phyloP scores from a whole-genome alignment of 495 filamentous ascomycete genomes.

The Chaetomium tenue region DNA sequence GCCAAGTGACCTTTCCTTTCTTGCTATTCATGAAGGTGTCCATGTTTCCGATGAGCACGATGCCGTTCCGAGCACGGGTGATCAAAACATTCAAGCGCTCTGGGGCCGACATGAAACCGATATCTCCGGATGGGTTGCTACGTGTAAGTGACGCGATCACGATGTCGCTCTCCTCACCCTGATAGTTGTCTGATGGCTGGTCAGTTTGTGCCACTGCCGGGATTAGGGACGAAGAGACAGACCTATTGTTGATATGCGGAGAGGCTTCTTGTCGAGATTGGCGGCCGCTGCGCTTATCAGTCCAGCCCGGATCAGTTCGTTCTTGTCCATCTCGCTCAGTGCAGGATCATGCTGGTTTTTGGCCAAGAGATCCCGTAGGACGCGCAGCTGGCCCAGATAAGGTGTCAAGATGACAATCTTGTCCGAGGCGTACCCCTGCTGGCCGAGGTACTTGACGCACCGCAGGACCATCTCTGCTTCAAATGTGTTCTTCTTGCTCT shows the following conservation, averaged over 20 bases:
- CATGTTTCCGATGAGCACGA: slow-evolving; percentile 73
- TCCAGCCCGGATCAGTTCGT: slow-evolving; percentile 65
- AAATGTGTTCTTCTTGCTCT: slow-evolving; percentile 63
- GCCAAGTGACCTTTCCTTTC: slow-evolving; percentile 61
- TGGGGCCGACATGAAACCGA: slow-evolving; percentile 71
- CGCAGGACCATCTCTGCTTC: slow-evolving; percentile 68
- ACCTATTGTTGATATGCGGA: slow-evolving; percentile 69
- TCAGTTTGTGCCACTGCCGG: not conserved
- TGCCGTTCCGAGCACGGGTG: slow-evolving; percentile 62
- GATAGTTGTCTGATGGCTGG: slow-evolving; percentile 63
- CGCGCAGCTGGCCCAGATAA: slow-evolving; percentile 66
- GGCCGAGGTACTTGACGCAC: slow-evolving; percentile 67
- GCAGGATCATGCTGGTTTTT: slow-evolving; percentile 54
- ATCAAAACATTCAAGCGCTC: slow-evolving; percentile 72
- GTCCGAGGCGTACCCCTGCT: slow-evolving; percentile 70
- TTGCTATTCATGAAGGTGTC: slow-evolving; percentile 62
- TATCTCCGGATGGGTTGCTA: slow-evolving; percentile 62
- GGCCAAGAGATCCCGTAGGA: slow-evolving; percentile 53
- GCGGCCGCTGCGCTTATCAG: slow-evolving; percentile 56
- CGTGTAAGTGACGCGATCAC: slow-evolving; percentile 67
- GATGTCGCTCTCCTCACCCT: slow-evolving; percentile 77
- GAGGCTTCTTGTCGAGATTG: slow-evolving; percentile 47
- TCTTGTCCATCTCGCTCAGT: slow-evolving; percentile 68
- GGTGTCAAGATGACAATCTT: slow-evolving; percentile 71
- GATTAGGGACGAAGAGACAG: not conserved